Conservation (phyloP, 1,284 basidiomycete species). For the Golubevia pallescens region DNA sequence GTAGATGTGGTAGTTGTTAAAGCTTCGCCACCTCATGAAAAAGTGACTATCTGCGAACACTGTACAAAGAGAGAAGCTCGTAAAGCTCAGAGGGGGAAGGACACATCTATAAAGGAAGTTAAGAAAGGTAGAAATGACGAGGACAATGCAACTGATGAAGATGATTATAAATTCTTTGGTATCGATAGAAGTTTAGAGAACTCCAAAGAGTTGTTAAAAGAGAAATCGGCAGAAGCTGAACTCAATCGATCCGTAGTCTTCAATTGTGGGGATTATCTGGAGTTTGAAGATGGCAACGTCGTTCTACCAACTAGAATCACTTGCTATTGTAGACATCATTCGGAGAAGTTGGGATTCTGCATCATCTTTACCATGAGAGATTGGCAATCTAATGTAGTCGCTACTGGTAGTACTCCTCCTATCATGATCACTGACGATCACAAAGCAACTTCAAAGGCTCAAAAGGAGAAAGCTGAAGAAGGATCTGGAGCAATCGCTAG, state of each 20-base stretch:
- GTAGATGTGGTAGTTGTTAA: slow-evolving; percentile 57
- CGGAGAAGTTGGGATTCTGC: slow-evolving; percentile 93
- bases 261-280: slow-evolving; percentile 90
- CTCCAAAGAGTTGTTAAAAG: slow-evolving; percentile 66
- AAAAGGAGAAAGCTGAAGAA: slow-evolving; percentile 1
- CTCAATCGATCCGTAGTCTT: slow-evolving; percentile 74
- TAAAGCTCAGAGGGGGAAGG: slow-evolving; percentile 54
- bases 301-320: slow-evolving; percentile 92
- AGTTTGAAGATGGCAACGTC: slow-evolving; percentile 85
- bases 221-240: too few relatives aligned
- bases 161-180: slow-evolving; percentile 6
- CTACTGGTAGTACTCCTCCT: slow-evolving; percentile 81
- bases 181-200: slow-evolving; percentile 8
- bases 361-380: slow-evolving; percentile 89
- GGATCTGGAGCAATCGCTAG: background rate
- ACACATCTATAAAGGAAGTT: slow-evolving; percentile 15
- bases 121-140: background rate
- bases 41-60: slow-evolving; percentile 73
- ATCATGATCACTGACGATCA: slow-evolving; percentile 96
- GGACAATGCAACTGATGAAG: slow-evolving; percentile 9
- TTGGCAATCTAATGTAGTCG: slow-evolving; percentile 79
- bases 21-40: slow-evolving; percentile 77
- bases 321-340: slow-evolving; percentile 98
- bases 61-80: slow-evolving; percentile 72
- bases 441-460: slow-evolving; percentile 77